Base-by-base conservation (phyloP, 2,329 filamentous ascomycete genomes). In the Aurifilum marmelostoma region DNA sequence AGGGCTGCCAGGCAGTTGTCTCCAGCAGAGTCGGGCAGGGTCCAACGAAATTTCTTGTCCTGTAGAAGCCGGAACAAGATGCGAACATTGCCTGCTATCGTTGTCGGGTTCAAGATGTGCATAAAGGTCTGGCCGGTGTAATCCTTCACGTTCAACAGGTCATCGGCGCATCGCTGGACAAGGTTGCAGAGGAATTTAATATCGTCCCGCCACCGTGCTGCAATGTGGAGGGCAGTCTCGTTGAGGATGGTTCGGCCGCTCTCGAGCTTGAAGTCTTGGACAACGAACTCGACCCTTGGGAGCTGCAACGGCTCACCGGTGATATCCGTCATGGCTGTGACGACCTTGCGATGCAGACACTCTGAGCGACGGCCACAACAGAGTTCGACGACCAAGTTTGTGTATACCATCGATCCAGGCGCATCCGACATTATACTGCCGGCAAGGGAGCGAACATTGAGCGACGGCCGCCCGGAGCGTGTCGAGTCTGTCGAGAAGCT, bases 211-310 rank as follows among this genome's bases (percentile, higher is more conserved):
- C 59, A 62, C 37, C 59, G 43, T 43, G 37, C 59, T 18, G 59
- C 59, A n/a, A 62, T 37, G 21, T 62, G 59, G n/a, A 62, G 59
- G 59, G 27, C n/a, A 4, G n/a, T 62, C n/a, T 62, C 59, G n/a
- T 62, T 62, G 34, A 62, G 59, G 21, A 41, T 29, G 9, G 59
- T 62, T 14, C 59, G 59, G 18, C 59, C 59, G 37, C 34, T 62
- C 0, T 62, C 59, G n/a, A 62, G n/a, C 27, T 16, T 34, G 12
- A 43, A 62, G 24, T 62, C 59, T 12, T 24, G 59, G 18, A 11
- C 2, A 43, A 6, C 59, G 18, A 62, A 41, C 16, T 62, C 59
- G 59, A 43, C 37, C 37, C 59, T 62, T 2, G 59, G 59, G 41
- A 62, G 59, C 37, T 62, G 59, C 37, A 62, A 18, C 2, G 59